phyloP scores from a whole-genome alignment of 306 rosid species.

The Cicer bijugum region DNA sequence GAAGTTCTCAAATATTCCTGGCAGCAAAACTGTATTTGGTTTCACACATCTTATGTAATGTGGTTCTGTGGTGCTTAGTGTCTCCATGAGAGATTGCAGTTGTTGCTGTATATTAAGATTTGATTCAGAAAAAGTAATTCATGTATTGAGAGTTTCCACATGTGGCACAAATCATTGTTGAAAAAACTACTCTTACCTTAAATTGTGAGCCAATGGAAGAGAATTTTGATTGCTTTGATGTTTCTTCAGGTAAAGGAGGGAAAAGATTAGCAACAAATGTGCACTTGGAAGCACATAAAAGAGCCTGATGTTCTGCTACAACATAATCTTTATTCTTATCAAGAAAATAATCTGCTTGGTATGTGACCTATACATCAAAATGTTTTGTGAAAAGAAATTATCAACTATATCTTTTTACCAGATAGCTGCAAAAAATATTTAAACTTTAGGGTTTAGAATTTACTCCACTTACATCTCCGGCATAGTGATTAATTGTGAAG shows the following conservation, averaged over 20 bases:
- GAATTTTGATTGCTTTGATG: conserved; percentile 85
- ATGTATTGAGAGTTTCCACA: conserved; percentile 24
- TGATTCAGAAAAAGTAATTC: conserved; percentile 44
- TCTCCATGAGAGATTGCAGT: conserved; percentile 88
- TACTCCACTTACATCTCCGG: conserved; percentile 75
- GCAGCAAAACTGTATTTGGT: conserved; percentile 85
- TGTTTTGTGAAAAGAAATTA: conserved; percentile 29
- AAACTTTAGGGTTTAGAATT: neutral
- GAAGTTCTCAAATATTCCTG: conserved; percentile 83
- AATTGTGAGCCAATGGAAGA: conserved; percentile 81
- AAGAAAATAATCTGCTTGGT: conserved; percentile 82
- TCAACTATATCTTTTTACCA: conserved; percentile 8
- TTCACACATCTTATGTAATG: conserved; percentile 94
- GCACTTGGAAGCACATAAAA: conserved; percentile 73
- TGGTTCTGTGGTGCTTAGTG: conserved; percentile 81
- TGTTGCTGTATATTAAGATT: conserved; percentile 67
- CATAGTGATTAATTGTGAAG: conserved; percentile 84
- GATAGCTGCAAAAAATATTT: neutral
- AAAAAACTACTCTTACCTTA: conserved; percentile 58
- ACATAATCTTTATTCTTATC: conserved; percentile 91
- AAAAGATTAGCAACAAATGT: conserved; percentile 73
- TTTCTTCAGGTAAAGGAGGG: conserved; percentile 81
- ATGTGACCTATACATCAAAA: conserved; percentile 64
- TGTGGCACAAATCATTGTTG: conserved; percentile 2
- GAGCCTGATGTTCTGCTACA: conserved; percentile 89